Base-by-base conservation (phyloP, 495 filamentous ascomycete genomes). In the Xylaria flabelliformis region DNA sequence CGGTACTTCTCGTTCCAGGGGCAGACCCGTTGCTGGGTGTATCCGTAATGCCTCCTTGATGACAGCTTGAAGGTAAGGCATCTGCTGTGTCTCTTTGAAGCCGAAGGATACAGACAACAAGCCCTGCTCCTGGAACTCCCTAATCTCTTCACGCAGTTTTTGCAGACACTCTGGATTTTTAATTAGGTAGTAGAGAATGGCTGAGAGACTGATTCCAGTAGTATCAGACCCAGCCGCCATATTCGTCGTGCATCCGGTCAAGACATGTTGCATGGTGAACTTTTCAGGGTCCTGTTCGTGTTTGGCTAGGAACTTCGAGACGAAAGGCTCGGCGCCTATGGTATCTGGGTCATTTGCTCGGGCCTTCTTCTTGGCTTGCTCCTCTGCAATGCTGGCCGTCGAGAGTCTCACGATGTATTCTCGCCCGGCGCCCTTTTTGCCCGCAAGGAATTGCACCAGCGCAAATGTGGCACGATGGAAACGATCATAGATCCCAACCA, bases 51-150 rank as follows among this genome's bases (percentile, higher is more conserved):
- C 81, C 77, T 93, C 91, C 73, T 90, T 88, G 70, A 92, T 85
- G 17, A 88, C 84, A 1, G 90, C 89, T 64, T 90, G 88, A n/a
- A 92, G 84, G 67, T 91, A 93, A 1, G 85, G 86, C 26, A 92
- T 78, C 4, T 83, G 79, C 50, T 88, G 84, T 13, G 81, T 82
- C 46, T 87, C 84, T 65, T 85, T 85, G 74, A 87, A 88, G 19
- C 72, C 74, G 29, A 67, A 56, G 4, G 41, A 13, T 15, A 85
- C 80, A 5, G 65, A 67, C n/a, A 67, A 42, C 5, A 67, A 9
- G 3, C 50, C 65, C 4, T 10, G 13, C 8, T 29, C 65, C 13
- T 36, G 65, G 26, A 42, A 67, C 12, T 26, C 34, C 3, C 2
- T 12, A 34, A 90, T 74, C 69, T 89, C 89, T 0, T 71, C 44